Percentiles rank a stretch among this genome's conserved stretches.
These are phyloP conservation scores for Rosa rugosa DNA, from an alignment of 306 rosid species.

Conservation along the genomic window DNA sequence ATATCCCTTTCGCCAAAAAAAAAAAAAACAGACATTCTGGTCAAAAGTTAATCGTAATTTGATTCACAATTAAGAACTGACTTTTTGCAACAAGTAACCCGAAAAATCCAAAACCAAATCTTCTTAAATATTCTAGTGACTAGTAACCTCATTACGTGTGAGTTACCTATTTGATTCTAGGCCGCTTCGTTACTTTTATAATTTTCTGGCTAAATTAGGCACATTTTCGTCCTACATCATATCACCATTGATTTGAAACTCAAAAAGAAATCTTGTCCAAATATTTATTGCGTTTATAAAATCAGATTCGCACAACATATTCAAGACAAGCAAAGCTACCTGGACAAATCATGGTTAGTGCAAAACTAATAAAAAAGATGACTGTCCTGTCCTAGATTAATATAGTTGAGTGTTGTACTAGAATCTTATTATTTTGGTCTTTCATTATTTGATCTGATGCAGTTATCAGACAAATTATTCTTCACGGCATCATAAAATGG, in stretches of 20 bases:
- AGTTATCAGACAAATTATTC: not conserved
- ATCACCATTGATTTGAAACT: not conserved
- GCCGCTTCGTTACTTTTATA: no score
- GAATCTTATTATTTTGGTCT: not conserved
- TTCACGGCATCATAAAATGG: conserved; percentile 12
- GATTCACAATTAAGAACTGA: no score
- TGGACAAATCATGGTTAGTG: not conserved
- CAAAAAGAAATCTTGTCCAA: not conserved
- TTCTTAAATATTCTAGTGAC: no score
- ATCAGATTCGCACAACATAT: not conserved
- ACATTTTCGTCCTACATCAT: no score
- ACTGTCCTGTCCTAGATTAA: not conserved
- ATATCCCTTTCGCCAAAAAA: no score
- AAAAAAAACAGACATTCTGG: no score
- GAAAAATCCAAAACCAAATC: no score
- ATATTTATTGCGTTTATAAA: not conserved
- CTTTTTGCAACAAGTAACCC: no score
- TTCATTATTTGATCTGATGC: not conserved
- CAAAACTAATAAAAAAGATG: not conserved
- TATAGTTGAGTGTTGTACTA: not conserved
- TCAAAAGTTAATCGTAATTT: no score
- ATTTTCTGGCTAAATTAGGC: no score
- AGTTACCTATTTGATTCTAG: no score
- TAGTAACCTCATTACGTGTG: no score
- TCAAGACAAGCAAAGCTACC: not conserved